Conservation (phyloP, 116 monocot genomes). For the Cymodocea nodosa region DNA sequence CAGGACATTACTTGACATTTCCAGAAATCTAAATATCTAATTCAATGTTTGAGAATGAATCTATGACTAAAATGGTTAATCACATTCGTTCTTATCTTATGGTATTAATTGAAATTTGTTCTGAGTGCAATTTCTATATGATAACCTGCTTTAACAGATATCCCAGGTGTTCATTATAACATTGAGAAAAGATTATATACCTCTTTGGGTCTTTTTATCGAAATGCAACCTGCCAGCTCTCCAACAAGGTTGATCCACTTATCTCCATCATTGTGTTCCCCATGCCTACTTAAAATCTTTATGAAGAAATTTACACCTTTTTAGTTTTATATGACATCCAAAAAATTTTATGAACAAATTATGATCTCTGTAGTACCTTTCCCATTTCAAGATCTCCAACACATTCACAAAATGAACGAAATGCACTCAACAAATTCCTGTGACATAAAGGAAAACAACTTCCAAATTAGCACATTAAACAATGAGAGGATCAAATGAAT, state of each 20-base stretch:
- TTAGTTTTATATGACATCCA: not conserved
- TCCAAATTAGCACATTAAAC: not conserved
- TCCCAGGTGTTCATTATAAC: too few species aligned
- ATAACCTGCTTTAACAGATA: too few species aligned
- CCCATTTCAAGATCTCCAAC: conserved; percentile 98
- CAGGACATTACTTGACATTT: too few species aligned
- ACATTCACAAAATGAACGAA: conserved; percentile 97
- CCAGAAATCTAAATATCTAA: too few species aligned
- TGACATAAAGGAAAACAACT: conserved; percentile 10
- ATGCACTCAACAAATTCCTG: conserved; percentile 63
- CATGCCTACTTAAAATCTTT: conserved; percentile 76
- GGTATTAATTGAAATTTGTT: too few species aligned
- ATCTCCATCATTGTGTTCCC: conserved; percentile 50
- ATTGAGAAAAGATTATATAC: conserved; percentile 19
- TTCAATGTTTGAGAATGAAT: too few species aligned
- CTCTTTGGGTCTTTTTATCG: conserved; percentile 94
- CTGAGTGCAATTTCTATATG: too few species aligned
- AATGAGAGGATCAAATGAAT: not conserved
- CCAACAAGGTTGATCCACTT: conserved; percentile 71
- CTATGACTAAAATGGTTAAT: too few species aligned
- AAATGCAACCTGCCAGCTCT: conserved; percentile 68
- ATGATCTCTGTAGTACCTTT: conserved; percentile 35
- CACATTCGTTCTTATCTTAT: too few species aligned
- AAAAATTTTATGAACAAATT: not conserved
- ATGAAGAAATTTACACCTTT: not conserved